Base-by-base conservation (phyloP, 2,329 filamentous ascomycete species). In the Rugonectria rugulosa region DNA sequence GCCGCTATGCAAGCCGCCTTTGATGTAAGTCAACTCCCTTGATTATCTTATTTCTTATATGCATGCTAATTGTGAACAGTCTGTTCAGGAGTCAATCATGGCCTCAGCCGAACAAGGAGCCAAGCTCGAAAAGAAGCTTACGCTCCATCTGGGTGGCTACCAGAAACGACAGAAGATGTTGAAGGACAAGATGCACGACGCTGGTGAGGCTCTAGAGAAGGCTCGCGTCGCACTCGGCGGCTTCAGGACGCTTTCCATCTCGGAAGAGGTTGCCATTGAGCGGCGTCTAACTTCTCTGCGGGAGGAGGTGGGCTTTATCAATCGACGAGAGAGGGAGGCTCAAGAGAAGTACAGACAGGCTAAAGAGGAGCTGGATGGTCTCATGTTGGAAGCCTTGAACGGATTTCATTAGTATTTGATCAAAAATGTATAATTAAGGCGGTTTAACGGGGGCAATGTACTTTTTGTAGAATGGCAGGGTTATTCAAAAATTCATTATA, bases 41-140 rank as follows among this genome's bases (percentile, higher is more conserved):
- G 29, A 14, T 19, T n/a, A 43, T 6, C 11, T 12, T 5, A 17
- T 10, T n/a, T 9, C 6, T 14, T 19, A 40, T 5, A 15, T 4
- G 3, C 31, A 45, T 45, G 31, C 63, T 70, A 62, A 70, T 46
- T 20, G 12, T 56, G 21, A 36, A 56, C 51, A 90, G 87, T 82
- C 81, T 40, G 83, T 92, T 2, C 90, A 95, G 73, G 84, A 90
- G 41, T 80, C 83, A 7, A 89, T 97, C 59, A 82, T 90, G 64
- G 78, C 83, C 3, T 86, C 87, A 0, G 95, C 93, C 3, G 88
- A 94, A 65, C 84, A 88, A 53, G 91, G 90, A 49, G 91, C 92
- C 70, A 96, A 94, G 74, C 79, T 96, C 1, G 93, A 98, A 75
- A 97, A 97, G 83, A 97, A 95, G 75, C 84, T 99, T n/a, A 81